Evolutionary conservation across 2,329 filamentous ascomycete genomes (phyloP), one percentile per base, ranked within the genome.

Genomic region (Camptophora hylomeconis): DNA sequence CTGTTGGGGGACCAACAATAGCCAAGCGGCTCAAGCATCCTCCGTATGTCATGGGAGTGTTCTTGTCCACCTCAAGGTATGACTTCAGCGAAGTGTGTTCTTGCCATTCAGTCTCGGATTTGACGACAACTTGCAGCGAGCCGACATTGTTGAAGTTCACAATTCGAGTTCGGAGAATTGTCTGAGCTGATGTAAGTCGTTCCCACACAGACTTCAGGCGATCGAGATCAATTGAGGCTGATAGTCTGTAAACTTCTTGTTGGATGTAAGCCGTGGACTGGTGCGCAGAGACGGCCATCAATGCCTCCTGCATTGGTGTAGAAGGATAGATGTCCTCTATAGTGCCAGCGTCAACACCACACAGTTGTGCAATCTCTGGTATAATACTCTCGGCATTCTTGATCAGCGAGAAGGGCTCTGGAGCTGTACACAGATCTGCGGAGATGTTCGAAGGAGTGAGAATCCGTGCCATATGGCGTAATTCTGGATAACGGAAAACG

Each of bases 241-340:
- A 40, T 1, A 61, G 40, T 1, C 39, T 30, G n/a, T 55, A 45
- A 4, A 51, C 37, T 21, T 51, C 52, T 25, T 56, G 53, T 3
- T 53, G 54, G 13, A 58, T 49, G 28, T 61, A 61, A 11, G 56
- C 53, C 13, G 52, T 54, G 4, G 45, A 42, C 19, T 52, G 42
- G 31, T 52, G 52, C 18, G 44, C 49, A 0, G 54, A 54, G 10
- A 59, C 43, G 0, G 56, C 52, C 21, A 59, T 46, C 1, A 64
- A 45, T 2, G 57, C 61, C 40, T 58, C 54, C 38, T 61, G 58
- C 2, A 61, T 44, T 2, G 56, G 44, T n/a, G 52, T 60, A 11
- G 48, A 53, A 3, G 57, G 56, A 26, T 58, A 54, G 4, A 50
- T 45, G 35, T 61, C 55, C 28, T 57, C 49, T 4, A 59, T 44